Evolutionary conservation across 768 basidiomycete genomes (phyloP).

Genomic region (Lanmaoa pseudosensibilis): DNA sequence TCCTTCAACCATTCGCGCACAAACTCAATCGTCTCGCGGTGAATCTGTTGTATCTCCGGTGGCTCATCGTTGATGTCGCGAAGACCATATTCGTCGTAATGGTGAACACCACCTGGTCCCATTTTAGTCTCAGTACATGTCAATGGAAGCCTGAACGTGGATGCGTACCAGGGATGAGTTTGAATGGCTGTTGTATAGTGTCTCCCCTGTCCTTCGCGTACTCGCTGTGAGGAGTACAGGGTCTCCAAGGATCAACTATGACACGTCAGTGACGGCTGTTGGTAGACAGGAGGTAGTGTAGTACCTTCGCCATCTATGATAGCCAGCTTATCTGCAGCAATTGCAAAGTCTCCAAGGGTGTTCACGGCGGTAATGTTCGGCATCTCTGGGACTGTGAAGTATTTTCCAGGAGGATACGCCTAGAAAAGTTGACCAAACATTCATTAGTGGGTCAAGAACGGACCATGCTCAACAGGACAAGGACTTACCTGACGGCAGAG

Average conservation of each 20-base stretch:
- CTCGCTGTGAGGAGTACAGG: slow-evolving; percentile 78
- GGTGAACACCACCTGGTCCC: slow-evolving; percentile 64
- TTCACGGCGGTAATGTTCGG: slow-evolving; percentile 88
- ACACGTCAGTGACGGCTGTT: neutral
- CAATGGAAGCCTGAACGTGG: neutral
- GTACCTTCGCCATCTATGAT: slow-evolving; percentile 85
- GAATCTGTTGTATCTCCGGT: slow-evolving; percentile 73
- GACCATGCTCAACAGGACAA: neutral
- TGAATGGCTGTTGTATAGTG: slow-evolving; percentile 76
- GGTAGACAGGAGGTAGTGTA: slow-evolving; percentile 6
- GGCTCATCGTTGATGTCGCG: slow-evolving; percentile 64
- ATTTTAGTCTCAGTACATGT: neutral
- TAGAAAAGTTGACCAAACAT: slow-evolving; percentile 25
- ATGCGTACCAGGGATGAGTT: slow-evolving; percentile 76
- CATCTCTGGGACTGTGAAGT: slow-evolving; percentile 65
- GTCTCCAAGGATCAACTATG: slow-evolving; percentile 87
- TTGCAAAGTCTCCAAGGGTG: slow-evolving; percentile 76
- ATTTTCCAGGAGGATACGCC: slow-evolving; percentile 77
- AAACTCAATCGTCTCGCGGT: slow-evolving; percentile 76
- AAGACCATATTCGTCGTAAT: slow-evolving; percentile 73
- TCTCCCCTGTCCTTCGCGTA: slow-evolving; percentile 69
- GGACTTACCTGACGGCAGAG: slow-evolving; percentile 61
- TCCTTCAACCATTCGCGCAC: slow-evolving; percentile 71
- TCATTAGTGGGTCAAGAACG: neutral
- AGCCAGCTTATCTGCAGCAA: slow-evolving; percentile 78